A percentile compares a stretch with the other conserved stretches of the same genome.
phyloP scores from a whole-genome alignment of 2,329 filamentous ascomycete species.

The Trichoderma koningiopsis region DNA sequence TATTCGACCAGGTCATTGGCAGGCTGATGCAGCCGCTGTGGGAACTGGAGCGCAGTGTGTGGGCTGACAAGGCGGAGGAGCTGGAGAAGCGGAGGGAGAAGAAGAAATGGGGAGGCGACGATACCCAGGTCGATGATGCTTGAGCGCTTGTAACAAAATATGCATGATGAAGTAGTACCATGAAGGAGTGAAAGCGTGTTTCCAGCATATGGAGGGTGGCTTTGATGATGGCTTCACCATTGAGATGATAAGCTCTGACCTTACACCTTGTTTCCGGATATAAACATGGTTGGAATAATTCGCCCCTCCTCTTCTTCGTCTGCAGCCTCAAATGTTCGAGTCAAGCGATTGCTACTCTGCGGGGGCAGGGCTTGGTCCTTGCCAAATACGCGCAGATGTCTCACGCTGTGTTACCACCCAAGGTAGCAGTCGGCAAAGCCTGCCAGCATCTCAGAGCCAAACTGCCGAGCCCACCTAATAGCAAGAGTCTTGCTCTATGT shows the following conservation, averaged over 20 bases:
- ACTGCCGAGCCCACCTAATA: not conserved
- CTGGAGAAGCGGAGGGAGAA: not conserved
- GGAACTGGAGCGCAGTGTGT: constrained; percentile 69
- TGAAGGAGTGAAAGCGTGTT: not conserved
- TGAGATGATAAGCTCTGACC: not conserved
- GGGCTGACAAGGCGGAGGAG: constrained; percentile 45
- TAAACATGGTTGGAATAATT: not conserved
- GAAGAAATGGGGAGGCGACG: not conserved
- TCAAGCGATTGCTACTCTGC: not conserved
- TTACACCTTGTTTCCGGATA: not conserved
- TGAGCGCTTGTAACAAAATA: not conserved
- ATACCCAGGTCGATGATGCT: not conserved
- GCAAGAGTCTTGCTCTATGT: not conserved
- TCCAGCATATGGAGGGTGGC: not conserved
- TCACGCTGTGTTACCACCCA: constrained; percentile 8
- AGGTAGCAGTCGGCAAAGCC: constrained; percentile 9
- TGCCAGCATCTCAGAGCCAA: not conserved
- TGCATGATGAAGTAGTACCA: not conserved
- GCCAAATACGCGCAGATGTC: not conserved
- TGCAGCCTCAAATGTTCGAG: not conserved
- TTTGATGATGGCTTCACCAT: not conserved
- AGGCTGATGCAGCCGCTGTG: constrained; percentile 62
- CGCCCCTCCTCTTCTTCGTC: not conserved
- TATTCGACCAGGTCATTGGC: constrained; percentile 47
- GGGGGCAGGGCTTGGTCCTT: not conserved